Conservation (phyloP, 148 eudicot genomes). For the Fagopyrum homotropicum region DNA sequence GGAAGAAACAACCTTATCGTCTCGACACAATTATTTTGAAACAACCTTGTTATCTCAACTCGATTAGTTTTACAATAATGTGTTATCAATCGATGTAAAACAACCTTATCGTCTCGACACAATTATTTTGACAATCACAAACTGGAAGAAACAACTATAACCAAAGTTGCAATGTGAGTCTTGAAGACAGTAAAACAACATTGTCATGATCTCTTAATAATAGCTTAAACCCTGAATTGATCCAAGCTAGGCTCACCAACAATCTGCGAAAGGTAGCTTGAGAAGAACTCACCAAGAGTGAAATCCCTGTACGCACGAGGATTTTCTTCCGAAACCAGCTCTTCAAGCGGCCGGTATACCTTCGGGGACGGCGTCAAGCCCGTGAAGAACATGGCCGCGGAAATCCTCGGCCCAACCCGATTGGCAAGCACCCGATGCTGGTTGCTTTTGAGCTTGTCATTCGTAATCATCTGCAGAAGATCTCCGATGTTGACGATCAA, state of each 20-base stretch:
- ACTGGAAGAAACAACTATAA: no score
- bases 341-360: constrained; percentile 1
- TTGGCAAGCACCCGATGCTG: neutral
- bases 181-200: no score
- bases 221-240: neutral
- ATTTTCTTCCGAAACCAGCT: neutral
- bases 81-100: no score
- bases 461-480: constrained; percentile 6
- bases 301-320: neutral
- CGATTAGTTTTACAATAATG: no score
- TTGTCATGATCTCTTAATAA: no score
- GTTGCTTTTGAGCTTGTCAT: constrained; percentile 5
- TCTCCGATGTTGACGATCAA: constrained; percentile 9
- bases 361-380: neutral
- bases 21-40: no score
- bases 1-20: no score
- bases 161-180: no score
- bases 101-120: no score
- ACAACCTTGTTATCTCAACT: no score
- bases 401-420: constrained; percentile 4
- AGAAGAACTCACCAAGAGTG: constrained; percentile 1
- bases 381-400: neutral
- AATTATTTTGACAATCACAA: no score
- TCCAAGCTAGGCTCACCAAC: neutral
- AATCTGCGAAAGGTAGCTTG: neutral